These are phyloP conservation scores for Cercospora citrullina DNA, from an alignment of 2,329 filamentous ascomycete genomes.

Conservation along the genomic window DNA sequence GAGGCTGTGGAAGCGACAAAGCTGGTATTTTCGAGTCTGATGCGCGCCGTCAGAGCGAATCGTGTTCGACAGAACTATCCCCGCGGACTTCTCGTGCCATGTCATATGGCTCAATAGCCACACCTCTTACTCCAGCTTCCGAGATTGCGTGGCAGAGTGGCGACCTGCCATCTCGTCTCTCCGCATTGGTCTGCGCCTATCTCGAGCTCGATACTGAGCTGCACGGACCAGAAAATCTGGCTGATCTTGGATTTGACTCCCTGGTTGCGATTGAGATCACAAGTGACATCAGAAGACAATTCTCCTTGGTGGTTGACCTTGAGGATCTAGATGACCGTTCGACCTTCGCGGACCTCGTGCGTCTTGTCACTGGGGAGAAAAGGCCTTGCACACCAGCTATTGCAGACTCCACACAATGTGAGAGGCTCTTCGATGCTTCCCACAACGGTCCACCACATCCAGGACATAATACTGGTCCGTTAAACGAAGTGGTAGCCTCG, in stretches of 20 bases:
- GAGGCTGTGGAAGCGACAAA: neutral
- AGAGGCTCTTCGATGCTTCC: fast-evolving
- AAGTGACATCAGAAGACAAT: constrained; percentile 5
- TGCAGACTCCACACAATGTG: too few relatives aligned
- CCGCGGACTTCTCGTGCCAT: neutral
- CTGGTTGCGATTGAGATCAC: constrained; percentile 12
- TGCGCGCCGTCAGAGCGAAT: neutral
- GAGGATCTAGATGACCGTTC: neutral
- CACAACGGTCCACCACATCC: neutral
- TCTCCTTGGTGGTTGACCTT: neutral
- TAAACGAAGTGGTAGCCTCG: neutral
- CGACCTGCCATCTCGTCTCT: neutral
- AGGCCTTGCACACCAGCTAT: neutral
- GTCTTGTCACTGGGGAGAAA: neutral
- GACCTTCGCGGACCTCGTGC: constrained; percentile 3
- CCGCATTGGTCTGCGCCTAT: neutral
- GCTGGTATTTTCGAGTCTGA: neutral
- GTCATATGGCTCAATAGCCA: neutral
- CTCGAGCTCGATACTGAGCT: constrained; percentile 1
- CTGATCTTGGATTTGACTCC: constrained; percentile 8
- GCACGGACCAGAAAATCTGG: neutral
- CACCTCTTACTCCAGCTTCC: neutral
- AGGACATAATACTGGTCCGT: neutral
- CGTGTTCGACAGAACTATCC: neutral
- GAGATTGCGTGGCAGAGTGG: neutral